Evolutionary conservation across 2,329 filamentous ascomycete genomes (phyloP).

Genomic region (Ascochyta koolunga): DNA sequence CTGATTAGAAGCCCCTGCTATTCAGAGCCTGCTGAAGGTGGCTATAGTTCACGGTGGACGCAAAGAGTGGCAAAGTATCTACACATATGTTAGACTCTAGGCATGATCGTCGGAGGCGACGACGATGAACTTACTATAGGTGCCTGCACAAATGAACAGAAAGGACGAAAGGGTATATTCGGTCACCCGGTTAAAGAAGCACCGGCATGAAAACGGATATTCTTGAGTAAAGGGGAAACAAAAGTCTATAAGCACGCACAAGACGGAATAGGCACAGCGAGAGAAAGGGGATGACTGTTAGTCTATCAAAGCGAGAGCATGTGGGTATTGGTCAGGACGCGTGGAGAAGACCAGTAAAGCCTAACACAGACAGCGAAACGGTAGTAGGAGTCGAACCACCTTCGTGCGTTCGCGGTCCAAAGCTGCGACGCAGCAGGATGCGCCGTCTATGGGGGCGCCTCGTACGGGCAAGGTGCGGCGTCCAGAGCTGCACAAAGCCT

Average conservation of each 20-base stretch:
- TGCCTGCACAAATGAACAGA: conserved; percentile 49
- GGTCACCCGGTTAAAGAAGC: conserved; percentile 46
- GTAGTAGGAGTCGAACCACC: conserved; percentile 46
- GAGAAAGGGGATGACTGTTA: conserved; percentile 25
- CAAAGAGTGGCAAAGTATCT: conserved; percentile 45
- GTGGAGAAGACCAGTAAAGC: conserved; percentile 34
- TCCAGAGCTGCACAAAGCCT: conserved; percentile 22
- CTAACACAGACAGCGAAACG: conserved; percentile 39
- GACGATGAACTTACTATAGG: conserved; percentile 40
- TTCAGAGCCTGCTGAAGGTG: conserved; percentile 51
- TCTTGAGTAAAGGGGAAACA: conserved; percentile 42
- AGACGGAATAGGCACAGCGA: conserved; percentile 20
- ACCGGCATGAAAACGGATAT: conserved; percentile 47
- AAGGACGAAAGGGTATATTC: conserved; percentile 32
- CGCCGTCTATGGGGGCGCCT: conserved; percentile 36
- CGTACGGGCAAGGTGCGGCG: conserved; percentile 36
- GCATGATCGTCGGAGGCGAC: conserved; percentile 13
- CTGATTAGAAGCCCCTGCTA: conserved; percentile 34
- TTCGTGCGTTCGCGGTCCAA: conserved; percentile 29
- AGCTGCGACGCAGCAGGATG: conserved; percentile 41
- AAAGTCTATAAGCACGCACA: conserved; percentile 48
- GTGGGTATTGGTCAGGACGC: conserved; percentile 37
- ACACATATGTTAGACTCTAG: conserved; percentile 23
- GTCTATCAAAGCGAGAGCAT: conserved; percentile 39
- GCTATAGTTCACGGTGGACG: conserved; percentile 31